Evolutionary conservation across 164 flowering plant species (phyloP).

Genomic region (Echeveria elegans): DNA sequence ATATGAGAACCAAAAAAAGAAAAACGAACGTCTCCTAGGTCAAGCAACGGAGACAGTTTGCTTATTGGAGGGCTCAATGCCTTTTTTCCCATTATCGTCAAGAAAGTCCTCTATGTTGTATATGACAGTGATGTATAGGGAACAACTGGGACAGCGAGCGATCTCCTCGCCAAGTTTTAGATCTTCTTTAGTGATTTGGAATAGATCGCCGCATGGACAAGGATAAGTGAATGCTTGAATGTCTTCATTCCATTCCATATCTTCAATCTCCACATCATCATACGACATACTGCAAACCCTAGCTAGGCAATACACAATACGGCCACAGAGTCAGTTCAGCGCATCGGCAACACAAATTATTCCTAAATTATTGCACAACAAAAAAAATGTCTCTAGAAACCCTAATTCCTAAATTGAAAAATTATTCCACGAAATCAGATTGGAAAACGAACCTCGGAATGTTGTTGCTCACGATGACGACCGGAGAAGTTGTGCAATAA

Average conservation of each 20-base stretch:
- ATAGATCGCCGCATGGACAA: conserved; percentile 92
- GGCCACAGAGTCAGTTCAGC: too few relatives aligned
- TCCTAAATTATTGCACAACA: too few relatives aligned
- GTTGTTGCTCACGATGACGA: too few relatives aligned
- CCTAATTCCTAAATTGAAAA: too few relatives aligned
- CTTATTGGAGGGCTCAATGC: conserved; percentile 27
- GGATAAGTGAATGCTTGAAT: conserved; percentile 75
- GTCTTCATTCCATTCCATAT: conserved; percentile 96
- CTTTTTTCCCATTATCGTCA: conserved; percentile 24
- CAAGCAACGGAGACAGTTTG: conserved; percentile 58
- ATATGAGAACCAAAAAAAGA: too few relatives aligned
- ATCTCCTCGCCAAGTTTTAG: conserved; percentile 78
- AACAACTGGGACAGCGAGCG: conserved; percentile 95
- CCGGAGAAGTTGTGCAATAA: too few relatives aligned
- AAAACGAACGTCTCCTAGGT: not conserved
- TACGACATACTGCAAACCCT: conserved; percentile 59
- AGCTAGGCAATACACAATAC: too few relatives aligned
- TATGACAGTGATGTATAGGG: conserved; percentile 81
- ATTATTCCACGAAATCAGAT: too few relatives aligned
- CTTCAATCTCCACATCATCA: conserved; percentile 97
- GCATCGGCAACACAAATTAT: too few relatives aligned
- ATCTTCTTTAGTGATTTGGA: conserved; percentile 83
- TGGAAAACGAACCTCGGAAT: too few relatives aligned
- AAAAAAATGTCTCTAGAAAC: too few relatives aligned
- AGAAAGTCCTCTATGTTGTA: conserved; percentile 75